Evolutionary conservation across 768 basidiomycete species (phyloP), one percentile per base, ranked within the genome.

Genomic region (Cystofilobasidium ferigula): DNA sequence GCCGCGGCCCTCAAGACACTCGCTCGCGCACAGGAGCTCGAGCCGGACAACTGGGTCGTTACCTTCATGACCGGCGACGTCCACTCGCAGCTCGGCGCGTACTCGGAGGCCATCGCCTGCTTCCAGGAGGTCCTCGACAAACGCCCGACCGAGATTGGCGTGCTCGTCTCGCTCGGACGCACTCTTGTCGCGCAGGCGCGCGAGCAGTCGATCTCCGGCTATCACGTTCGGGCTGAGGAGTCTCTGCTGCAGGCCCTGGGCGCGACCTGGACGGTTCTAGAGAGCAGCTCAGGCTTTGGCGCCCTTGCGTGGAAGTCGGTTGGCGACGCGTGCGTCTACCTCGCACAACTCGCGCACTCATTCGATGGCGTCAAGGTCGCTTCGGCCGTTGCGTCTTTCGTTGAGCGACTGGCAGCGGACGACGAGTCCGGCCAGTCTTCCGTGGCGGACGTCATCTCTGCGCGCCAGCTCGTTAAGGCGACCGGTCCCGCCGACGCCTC

Each of bases 1-100:
- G 84, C 83, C 22, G 93, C 95, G 20, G 88, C 91, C 0, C 75
- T 95, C 67, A 98, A 94, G 75, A 87, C 93, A 0, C 82, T 98
- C 24, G 77, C 79, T 12, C 85, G 81, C 56, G 89, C 90, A 0
- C 81, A 82, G 18, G 84, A 86, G 67, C 80, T 95, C 64, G 78
- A 84, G 26, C 84, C 88, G 0, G 76, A 82, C 14, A 86, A 90
- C 69, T 98, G 94, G 94, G 78, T 88, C 69, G 87, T 85, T 71
- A 76, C 78, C 4, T 97, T 86, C 77, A 80, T 92, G 73, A 86
- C 89, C 53, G 94, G 85, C 6, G 86, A 92, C 45, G 87, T 92
- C 35, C 85, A 88, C 69, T 81, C 82, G 34, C 85, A 88, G 69
- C 83, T 87, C 65, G 86, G 88, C 1, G 80, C 84, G 56, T 86